A percentile compares a stretch with the other conserved stretches of the same genome.
phyloP scores from a whole-genome alignment of 108 stramenopile genomes.

The Epithemia pelagica region DNA sequence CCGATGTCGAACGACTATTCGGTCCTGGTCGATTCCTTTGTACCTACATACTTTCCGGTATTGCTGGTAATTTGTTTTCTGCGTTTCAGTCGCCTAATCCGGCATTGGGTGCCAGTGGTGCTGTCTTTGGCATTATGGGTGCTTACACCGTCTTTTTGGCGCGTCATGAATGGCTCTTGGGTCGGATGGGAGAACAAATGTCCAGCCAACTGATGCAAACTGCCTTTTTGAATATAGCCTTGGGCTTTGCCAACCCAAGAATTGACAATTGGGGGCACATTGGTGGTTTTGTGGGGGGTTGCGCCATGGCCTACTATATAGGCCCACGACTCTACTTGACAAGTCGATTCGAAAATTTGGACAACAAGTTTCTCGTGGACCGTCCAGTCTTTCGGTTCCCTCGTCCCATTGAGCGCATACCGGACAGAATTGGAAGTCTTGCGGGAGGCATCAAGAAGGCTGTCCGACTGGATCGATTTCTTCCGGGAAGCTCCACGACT shows the following conservation, averaged over 20 bases:
- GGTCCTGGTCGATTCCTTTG: conserved; percentile 37
- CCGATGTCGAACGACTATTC: conserved; percentile 52
- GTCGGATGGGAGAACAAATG: conserved; percentile 25
- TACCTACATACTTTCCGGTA: conserved; percentile 60
- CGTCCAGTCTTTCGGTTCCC: conserved; percentile 42
- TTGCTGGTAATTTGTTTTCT: conserved; percentile 62
- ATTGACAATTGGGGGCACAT: conserved; percentile 85
- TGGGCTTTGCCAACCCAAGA: conserved; percentile 41
- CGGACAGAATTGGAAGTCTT: conserved; percentile 18
- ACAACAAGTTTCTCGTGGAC: conserved; percentile 38
- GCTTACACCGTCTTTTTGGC: conserved; percentile 64
- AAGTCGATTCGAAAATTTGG: conserved; percentile 32
- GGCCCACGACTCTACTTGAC: conserved; percentile 64
- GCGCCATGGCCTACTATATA: conserved; percentile 65
- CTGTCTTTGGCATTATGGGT: conserved; percentile 77
- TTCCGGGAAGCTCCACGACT: conserved; percentile 18
- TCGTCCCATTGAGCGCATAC: conserved; percentile 31
- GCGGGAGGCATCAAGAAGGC: conserved; percentile 11
- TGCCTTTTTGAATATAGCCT: conserved; percentile 28
- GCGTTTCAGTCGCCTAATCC: conserved; percentile 65
- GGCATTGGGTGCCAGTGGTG: conserved; percentile 72
- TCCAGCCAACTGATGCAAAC: conserved; percentile 30
- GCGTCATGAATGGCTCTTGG: conserved; percentile 56
- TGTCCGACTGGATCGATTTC: conserved; percentile 25
- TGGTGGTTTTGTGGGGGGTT: conserved; percentile 40